phyloP scores from a whole-genome alignment of 2,329 filamentous ascomycete genomes.

The Aschersonia sp. region DNA sequence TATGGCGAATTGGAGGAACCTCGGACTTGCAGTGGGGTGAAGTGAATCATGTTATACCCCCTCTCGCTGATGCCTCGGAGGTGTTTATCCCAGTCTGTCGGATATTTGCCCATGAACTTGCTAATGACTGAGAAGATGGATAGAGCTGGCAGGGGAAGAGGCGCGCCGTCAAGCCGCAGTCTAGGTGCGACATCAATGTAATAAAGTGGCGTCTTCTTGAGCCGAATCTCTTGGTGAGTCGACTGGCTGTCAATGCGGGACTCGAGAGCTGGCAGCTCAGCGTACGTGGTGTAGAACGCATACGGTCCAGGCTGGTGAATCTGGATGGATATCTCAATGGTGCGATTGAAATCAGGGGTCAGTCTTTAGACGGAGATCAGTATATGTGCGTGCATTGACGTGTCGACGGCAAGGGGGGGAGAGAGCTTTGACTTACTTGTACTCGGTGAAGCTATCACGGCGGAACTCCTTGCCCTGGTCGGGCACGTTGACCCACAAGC shows the following conservation, averaged over 20 bases:
- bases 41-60: slow-evolving; percentile 98
- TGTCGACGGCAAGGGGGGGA: neutral
- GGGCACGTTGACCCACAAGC: slow-evolving; percentile 93
- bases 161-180: slow-evolving; percentile 56
- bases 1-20: slow-evolving; percentile 92
- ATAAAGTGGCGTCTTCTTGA: slow-evolving; percentile 58
- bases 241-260: slow-evolving; percentile 11
- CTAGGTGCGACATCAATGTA: slow-evolving; percentile 89
- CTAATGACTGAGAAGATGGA: slow-evolving; percentile 90
- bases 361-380: slow-evolving; percentile 37
- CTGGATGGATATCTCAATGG: slow-evolving; percentile 78
- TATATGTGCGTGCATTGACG: neutral
- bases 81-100: slow-evolving; percentile 79
- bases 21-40: slow-evolving; percentile 81
- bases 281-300: slow-evolving; percentile 87
- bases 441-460: slow-evolving; percentile 69
- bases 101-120: slow-evolving; percentile 95
- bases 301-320: slow-evolving; percentile 76
- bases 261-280: slow-evolving; percentile 58
- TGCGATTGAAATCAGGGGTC: slow-evolving; percentile 81
- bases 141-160: slow-evolving; percentile 71
- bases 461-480: slow-evolving; percentile 60
- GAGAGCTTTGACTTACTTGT: slow-evolving; percentile 49
- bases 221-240: slow-evolving; percentile 23
- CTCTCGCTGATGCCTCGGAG: slow-evolving; percentile 74